Evolutionary conservation across 1,284 basidiomycete genomes (phyloP).

Genomic region (Blastosporella zonata): DNA sequence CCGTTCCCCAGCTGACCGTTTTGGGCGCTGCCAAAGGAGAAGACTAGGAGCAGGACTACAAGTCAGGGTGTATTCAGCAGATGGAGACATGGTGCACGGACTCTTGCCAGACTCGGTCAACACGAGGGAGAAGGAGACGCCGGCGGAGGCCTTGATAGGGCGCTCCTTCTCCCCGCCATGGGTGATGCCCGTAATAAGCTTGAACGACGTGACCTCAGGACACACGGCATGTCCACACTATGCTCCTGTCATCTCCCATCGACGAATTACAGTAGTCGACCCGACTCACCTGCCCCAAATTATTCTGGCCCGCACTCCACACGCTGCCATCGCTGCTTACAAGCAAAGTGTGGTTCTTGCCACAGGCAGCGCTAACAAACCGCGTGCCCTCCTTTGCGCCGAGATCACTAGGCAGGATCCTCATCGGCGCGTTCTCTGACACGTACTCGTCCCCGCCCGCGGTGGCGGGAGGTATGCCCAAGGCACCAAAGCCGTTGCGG

Average conservation of each 20-base stretch:
- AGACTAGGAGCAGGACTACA: constrained; percentile 60
- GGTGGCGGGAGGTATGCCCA: constrained; percentile 43
- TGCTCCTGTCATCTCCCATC: too few species aligned
- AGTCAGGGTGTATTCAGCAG: neutral
- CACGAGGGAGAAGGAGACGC: constrained; percentile 81
- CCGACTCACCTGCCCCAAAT: constrained; percentile 74
- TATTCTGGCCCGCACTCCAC: constrained; percentile 85
- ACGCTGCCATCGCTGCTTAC: constrained; percentile 79
- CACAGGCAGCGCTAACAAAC: constrained; percentile 82
- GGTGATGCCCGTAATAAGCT: constrained; percentile 54
- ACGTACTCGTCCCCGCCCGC: constrained; percentile 46
- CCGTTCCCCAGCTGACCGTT: constrained; percentile 93
- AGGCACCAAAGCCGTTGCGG: constrained; percentile 61
- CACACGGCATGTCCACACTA: constrained; percentile 72
- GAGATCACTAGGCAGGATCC: constrained; percentile 56
- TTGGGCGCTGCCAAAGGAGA: constrained; percentile 88
- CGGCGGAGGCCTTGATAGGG: constrained; percentile 74
- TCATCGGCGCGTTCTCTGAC: constrained; percentile 70
- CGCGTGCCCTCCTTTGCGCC: constrained; percentile 60
- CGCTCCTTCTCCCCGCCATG: constrained; percentile 57
- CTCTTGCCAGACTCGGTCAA: constrained; percentile 79
- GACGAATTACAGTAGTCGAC: too few species aligned
- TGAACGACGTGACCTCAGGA: constrained; percentile 66
- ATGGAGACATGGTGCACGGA: constrained; percentile 25
- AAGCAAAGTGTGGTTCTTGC: constrained; percentile 79